Percentiles rank a stretch among this genome's conserved stretches.
phyloP scores from a whole-genome alignment of 1,284 basidiomycete species.

The Schizophyllum commune region DNA sequence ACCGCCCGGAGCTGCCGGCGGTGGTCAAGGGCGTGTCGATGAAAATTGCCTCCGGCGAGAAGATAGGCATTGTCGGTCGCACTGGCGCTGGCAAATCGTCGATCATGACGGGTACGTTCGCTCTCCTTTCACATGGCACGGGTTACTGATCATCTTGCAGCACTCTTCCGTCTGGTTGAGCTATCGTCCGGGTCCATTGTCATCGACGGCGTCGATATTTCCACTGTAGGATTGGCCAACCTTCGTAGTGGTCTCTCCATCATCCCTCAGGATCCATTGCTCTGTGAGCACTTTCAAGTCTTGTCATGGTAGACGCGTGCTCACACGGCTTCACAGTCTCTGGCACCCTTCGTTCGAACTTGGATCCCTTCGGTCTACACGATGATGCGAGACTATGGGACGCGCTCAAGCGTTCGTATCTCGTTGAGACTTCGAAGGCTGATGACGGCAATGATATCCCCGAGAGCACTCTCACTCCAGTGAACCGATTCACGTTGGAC shows the following conservation, averaged over 20 bases:
- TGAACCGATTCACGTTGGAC: slow-evolving; percentile 70
- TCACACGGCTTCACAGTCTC: too few relatives aligned
- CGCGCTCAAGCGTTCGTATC: slow-evolving; percentile 71
- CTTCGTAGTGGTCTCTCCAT: slow-evolving; percentile 67
- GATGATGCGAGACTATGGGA: slow-evolving; percentile 78
- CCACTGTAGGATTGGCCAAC: slow-evolving; percentile 58
- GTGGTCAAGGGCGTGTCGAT: slow-evolving; percentile 67
- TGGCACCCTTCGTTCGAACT: slow-evolving; percentile 74
- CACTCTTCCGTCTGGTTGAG: slow-evolving; percentile 56
- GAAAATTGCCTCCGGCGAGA: slow-evolving; percentile 69
- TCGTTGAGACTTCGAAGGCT: slow-evolving; percentile 44
- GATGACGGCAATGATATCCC: neutral
- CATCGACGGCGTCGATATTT: slow-evolving; percentile 64
- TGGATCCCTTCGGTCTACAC: slow-evolving; percentile 73
- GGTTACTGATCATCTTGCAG: slow-evolving; percentile 17
- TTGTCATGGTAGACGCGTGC: too few relatives aligned
- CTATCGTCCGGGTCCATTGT: slow-evolving; percentile 55
- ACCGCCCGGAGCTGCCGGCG: slow-evolving; percentile 63
- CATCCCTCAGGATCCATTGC: slow-evolving; percentile 78
- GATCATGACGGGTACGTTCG: slow-evolving; percentile 34
- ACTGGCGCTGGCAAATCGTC: slow-evolving; percentile 77
- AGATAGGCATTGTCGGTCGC: slow-evolving; percentile 82
- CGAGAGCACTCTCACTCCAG: slow-evolving; percentile 2
- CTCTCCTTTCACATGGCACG: neutral
- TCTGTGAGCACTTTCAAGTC: too few relatives aligned